These are phyloP conservation scores for Aegilops longissima DNA, from an alignment of 176 grass and related monocot genomes.

Conservation along the genomic window DNA sequence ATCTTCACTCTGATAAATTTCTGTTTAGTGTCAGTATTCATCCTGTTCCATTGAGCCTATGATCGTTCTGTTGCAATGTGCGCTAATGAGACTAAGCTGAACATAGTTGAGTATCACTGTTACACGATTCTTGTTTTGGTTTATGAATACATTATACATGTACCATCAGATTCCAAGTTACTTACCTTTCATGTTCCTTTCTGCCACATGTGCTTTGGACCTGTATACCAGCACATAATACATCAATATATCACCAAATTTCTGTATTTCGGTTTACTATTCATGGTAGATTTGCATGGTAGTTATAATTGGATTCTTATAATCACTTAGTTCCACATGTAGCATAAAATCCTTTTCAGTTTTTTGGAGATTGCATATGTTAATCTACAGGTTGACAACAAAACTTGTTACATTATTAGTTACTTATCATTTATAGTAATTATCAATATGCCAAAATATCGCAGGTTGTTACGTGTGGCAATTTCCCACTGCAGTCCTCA, in stretches of 20 bases:
- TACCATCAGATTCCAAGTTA: neutral
- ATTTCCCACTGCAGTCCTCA: slow-evolving; percentile 89
- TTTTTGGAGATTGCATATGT: neutral
- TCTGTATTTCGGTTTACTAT: slow-evolving; percentile 2
- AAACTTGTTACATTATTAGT: neutral
- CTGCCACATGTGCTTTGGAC: neutral
- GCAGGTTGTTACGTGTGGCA: slow-evolving; percentile 97
- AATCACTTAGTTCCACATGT: neutral
- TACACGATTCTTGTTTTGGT: neutral
- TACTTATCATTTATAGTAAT: neutral
- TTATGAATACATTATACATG: neutral
- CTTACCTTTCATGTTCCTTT: neutral
- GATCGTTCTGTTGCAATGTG: slow-evolving; percentile 1
- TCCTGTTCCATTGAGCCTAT: neutral
- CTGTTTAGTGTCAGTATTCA: neutral
- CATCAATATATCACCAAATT: slow-evolving; percentile 14
- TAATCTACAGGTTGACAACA: neutral
- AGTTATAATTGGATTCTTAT: neutral
- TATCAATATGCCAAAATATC: slow-evolving; percentile 7
- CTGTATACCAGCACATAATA: neutral
- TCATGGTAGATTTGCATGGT: neutral
- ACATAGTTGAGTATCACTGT: neutral
- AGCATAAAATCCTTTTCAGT: neutral
- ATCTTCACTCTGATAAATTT: neutral
- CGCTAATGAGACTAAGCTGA: neutral